Evolutionary conservation across 139 green algal species (phyloP).

Genomic region (Nannochloris sp.): DNA sequence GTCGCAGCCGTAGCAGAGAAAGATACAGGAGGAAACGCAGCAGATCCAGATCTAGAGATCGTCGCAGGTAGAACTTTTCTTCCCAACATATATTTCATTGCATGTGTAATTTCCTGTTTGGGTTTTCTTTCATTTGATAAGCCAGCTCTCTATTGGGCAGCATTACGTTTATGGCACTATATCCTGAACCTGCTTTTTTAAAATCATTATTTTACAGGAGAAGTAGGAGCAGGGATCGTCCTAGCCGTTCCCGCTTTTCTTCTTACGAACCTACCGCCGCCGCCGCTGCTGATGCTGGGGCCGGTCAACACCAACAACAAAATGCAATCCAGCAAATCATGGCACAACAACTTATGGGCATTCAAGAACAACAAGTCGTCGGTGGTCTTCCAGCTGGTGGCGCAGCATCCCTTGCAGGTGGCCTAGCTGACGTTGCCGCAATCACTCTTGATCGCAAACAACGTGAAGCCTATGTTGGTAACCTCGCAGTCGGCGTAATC

Average conservation of each 20-base stretch:
- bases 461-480: slow-evolving; percentile 82
- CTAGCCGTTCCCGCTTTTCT: slow-evolving; percentile 1
- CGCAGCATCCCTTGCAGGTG: too few relatives aligned
- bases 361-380: too few relatives aligned
- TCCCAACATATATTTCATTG: not conserved
- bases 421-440: too few relatives aligned
- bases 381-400: too few relatives aligned
- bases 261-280: too few relatives aligned
- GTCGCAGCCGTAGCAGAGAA: slow-evolving; percentile 1
- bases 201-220: not conserved
- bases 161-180: too few relatives aligned
- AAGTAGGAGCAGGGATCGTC: slow-evolving; percentile 3
- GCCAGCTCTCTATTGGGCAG: too few relatives aligned
- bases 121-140: too few relatives aligned
- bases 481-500: slow-evolving; percentile 73
- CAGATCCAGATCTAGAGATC: slow-evolving; percentile 6
- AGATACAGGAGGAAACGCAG: not conserved
- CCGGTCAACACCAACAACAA: slow-evolving; percentile 25
- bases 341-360: slow-evolving; percentile 39
- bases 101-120: too few relatives aligned
- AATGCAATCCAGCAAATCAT: slow-evolving; percentile 42
- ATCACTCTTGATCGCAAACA: slow-evolving; percentile 50
- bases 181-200: too few relatives aligned
- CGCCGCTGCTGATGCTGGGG: not conserved
- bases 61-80: not conserved